Evolutionary conservation across 2,329 filamentous ascomycete genomes (phyloP).

Genomic region (Xylariaceae sp.): DNA sequence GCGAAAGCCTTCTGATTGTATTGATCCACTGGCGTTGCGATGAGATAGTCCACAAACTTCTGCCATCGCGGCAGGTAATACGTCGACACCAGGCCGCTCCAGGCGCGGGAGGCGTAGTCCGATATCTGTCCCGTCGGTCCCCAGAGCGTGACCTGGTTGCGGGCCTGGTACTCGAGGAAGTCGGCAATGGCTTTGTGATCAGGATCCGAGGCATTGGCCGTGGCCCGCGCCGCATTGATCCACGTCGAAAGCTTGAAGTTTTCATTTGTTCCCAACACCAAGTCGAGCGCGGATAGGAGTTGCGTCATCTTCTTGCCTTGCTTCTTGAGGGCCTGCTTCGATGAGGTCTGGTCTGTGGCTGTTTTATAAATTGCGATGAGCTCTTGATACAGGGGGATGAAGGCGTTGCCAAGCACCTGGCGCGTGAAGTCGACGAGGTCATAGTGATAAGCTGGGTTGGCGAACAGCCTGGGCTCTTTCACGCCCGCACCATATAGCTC

Average conservation of each 20-base stretch:
- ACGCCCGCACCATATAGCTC: conserved; percentile 13
- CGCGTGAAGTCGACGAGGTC: conserved; percentile 18
- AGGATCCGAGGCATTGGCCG: conserved; percentile 8
- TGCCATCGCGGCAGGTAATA: conserved; percentile 18
- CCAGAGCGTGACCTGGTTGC: conserved; percentile 19
- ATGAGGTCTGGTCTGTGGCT: background rate
- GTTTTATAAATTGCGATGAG: conserved; percentile 11
- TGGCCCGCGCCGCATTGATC: conserved; percentile 14
- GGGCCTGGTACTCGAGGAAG: conserved; percentile 19
- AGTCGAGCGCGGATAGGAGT: conserved; percentile 12
- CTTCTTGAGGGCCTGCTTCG: background rate
- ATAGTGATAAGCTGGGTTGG: conserved; percentile 17
- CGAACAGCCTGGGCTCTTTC: conserved; percentile 8
- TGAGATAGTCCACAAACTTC: conserved; percentile 16
- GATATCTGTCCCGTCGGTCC: conserved; percentile 14
- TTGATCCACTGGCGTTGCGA: conserved; percentile 7
- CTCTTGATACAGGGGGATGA: conserved; percentile 14
- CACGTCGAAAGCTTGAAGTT: conserved; percentile 15
- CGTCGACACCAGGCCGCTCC: conserved; percentile 14
- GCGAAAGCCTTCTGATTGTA: conserved; percentile 13
- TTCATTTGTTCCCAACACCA: conserved; percentile 13
- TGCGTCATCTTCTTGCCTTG: conserved; percentile 11
- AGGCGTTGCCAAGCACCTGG: conserved; percentile 17
- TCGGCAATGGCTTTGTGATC: conserved; percentile 7
- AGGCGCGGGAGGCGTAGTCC: conserved; percentile 16